Percentiles rank a stretch among this genome's conserved stretches.
Evolutionary conservation across 805 yeast genomes (phyloP).

Genomic region (Blastobotrys attinorum): DNA sequence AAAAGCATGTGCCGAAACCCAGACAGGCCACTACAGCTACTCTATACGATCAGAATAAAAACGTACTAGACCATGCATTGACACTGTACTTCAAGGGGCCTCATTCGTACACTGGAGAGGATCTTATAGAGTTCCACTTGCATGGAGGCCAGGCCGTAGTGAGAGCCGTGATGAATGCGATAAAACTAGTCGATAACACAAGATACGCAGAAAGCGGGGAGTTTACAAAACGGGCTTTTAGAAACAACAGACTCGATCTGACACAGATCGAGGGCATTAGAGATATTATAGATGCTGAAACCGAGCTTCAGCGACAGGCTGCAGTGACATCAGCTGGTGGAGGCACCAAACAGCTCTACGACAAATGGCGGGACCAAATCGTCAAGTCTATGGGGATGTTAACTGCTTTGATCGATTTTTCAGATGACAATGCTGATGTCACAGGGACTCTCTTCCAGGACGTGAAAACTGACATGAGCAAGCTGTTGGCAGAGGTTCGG

Average conservation of each 20-base stretch:
- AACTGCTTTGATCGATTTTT: slow-evolving; percentile 88
- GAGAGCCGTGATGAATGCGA: slow-evolving; percentile 55
- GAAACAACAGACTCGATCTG: slow-evolving; percentile 74
- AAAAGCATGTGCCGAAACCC: slow-evolving; percentile 34
- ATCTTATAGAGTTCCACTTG: slow-evolving; percentile 75
- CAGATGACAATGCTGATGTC: slow-evolving; percentile 68
- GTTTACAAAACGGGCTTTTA: slow-evolving; percentile 78
- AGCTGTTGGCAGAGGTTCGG: slow-evolving; percentile 39
- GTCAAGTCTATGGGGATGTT: slow-evolving; percentile 62
- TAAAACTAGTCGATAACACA: slow-evolving; percentile 32
- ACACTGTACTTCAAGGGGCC: slow-evolving; percentile 65
- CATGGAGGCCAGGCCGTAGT: slow-evolving; percentile 93
- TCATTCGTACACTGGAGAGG: slow-evolving; percentile 87
- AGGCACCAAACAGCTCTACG: slow-evolving; percentile 44
- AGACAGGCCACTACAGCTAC: slow-evolving; percentile 52
- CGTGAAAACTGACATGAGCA: slow-evolving; percentile 39
- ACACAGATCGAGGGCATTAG: slow-evolving; percentile 88
- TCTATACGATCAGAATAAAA: slow-evolving; percentile 34
- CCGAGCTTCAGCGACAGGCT: slow-evolving; percentile 75
- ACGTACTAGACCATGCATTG: slow-evolving; percentile 69
- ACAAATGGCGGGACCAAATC: slow-evolving; percentile 58
- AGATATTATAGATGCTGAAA: slow-evolving; percentile 87
- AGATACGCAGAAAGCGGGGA: slow-evolving; percentile 86
- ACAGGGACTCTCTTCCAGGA: slow-evolving; percentile 35
- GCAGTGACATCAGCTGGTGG: slow-evolving; percentile 73